A percentile compares a stretch with the other conserved stretches of the same genome.
phyloP scores from a whole-genome alignment of 768 basidiomycete species.

The Tricholoma matsutake region DNA sequence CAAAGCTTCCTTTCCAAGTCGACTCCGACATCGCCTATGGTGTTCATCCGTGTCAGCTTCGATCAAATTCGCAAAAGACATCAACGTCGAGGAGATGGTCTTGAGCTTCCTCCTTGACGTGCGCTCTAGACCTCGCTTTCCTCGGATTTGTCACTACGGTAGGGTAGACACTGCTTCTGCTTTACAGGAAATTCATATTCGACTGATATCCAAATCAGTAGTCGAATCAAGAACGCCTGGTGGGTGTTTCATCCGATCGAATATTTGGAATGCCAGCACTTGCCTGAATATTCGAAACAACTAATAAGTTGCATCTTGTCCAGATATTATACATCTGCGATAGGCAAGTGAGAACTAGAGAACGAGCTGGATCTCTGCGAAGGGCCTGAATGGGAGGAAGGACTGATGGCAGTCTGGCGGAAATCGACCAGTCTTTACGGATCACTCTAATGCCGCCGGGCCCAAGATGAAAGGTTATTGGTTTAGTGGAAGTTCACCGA shows the following conservation, averaged over 20 bases:
- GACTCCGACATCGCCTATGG: background rate
- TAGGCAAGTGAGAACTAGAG: constrained; percentile 37
- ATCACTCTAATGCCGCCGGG: no score
- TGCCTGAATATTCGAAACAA: no score
- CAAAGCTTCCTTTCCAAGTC: background rate
- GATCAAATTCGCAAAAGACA: background rate
- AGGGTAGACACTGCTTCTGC: no score
- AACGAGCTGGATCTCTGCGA: constrained; percentile 17
- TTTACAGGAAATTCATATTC: no score
- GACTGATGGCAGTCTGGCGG: constrained; percentile 12
- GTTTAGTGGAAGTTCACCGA: no score
- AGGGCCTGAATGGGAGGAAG: constrained; percentile 14
- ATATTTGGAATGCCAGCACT: no score
- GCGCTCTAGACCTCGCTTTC: background rate
- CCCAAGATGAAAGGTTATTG: no score
- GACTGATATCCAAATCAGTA: no score
- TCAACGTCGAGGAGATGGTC: background rate
- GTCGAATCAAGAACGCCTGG: no score
- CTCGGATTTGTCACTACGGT: background rate
- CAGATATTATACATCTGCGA: no score
- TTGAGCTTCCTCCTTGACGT: background rate
- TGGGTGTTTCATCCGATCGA: no score
- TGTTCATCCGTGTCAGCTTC: background rate
- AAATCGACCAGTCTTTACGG: background rate
- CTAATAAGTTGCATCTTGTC: no score